phyloP scores from a whole-genome alignment of 495 filamentous ascomycete genomes.

The Penicillium pancosmium region DNA sequence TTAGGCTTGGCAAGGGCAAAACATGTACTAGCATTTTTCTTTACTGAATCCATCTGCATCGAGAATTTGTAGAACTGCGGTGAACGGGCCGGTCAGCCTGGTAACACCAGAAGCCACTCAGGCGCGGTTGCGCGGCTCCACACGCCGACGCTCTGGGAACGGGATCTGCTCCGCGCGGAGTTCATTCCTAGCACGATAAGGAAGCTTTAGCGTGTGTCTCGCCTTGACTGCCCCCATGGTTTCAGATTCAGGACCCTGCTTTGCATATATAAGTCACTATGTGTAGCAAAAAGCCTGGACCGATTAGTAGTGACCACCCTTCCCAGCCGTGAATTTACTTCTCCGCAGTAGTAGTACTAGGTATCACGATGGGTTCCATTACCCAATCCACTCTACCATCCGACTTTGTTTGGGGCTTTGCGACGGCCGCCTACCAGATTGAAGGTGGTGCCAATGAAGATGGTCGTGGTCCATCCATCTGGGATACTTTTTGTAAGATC shows the following conservation, averaged over 20 bases:
- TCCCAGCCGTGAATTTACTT: neutral
- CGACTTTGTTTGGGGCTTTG: slow-evolving; percentile 83
- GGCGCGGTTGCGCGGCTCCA: slow-evolving; percentile 18
- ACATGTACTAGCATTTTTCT: slow-evolving; percentile 3
- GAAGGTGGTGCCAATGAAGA: slow-evolving; percentile 69
- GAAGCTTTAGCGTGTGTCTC: slow-evolving; percentile 19
- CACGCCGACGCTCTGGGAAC: slow-evolving; percentile 26
- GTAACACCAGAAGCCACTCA: slow-evolving; percentile 8
- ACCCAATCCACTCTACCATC: slow-evolving; percentile 55
- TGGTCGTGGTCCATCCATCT: slow-evolving; percentile 73
- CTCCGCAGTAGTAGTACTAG: neutral
- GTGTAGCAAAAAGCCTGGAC: neutral
- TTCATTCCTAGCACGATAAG: slow-evolving; percentile 33
- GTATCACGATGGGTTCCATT: slow-evolving; percentile 35
- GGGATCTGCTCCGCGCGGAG: slow-evolving; percentile 62
- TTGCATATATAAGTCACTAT: slow-evolving; percentile 8
- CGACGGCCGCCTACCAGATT: slow-evolving; percentile 81
- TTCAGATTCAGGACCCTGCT: slow-evolving; percentile 6
- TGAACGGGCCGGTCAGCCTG: slow-evolving; percentile 36
- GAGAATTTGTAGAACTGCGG: slow-evolving; percentile 12
- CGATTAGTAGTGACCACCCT: neutral
- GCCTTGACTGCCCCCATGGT: neutral
- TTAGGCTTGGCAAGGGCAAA: slow-evolving; percentile 14
- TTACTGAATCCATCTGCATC: slow-evolving; percentile 2
- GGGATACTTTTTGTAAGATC: slow-evolving; percentile 75